Percentiles rank a stretch among this genome's conserved stretches.
These are phyloP conservation scores for Scutellaria baicalensis DNA, from an alignment of 257 asterid species.

Conservation along the genomic window DNA sequence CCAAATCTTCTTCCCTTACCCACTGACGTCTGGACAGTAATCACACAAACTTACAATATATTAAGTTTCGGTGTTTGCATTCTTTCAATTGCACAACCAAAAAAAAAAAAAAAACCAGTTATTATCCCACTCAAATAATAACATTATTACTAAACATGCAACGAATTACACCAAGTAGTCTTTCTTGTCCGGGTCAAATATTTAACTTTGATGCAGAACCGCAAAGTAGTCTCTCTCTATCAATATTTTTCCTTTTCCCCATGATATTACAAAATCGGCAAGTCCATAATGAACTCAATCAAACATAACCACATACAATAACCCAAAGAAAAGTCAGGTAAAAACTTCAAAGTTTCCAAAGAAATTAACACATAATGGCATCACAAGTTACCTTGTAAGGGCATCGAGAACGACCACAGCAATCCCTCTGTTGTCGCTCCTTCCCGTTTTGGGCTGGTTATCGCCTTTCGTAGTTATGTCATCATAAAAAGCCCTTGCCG, in stretches of 20 bases:
- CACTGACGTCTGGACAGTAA: conserved; percentile 61
- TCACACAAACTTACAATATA: background rate
- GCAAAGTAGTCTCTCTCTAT: background rate
- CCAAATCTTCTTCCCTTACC: conserved; percentile 98
- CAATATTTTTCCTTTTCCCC: background rate
- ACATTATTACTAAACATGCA: background rate
- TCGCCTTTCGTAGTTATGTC: conserved; percentile 78
- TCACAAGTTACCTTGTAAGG: conserved; percentile 60
- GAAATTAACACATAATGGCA: background rate
- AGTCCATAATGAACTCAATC: background rate
- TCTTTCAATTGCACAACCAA: background rate
- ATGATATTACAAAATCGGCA: background rate
- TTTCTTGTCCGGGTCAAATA: background rate
- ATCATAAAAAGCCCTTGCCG: conserved; percentile 93
- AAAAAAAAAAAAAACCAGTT: background rate
- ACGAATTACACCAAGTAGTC: background rate
- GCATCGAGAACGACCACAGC: conserved; percentile 94
- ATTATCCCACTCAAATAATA: background rate
- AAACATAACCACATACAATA: background rate
- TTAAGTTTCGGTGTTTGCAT: background rate
- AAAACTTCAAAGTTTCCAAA: background rate
- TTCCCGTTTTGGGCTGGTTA: conserved; percentile 71
- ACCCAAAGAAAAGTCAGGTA: background rate
- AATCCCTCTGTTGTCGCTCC: conserved; percentile 88
- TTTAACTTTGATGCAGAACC: background rate